Evolutionary conservation across 2,329 filamentous ascomycete genomes (phyloP).

Genomic region (Rosellinia necatrix): DNA sequence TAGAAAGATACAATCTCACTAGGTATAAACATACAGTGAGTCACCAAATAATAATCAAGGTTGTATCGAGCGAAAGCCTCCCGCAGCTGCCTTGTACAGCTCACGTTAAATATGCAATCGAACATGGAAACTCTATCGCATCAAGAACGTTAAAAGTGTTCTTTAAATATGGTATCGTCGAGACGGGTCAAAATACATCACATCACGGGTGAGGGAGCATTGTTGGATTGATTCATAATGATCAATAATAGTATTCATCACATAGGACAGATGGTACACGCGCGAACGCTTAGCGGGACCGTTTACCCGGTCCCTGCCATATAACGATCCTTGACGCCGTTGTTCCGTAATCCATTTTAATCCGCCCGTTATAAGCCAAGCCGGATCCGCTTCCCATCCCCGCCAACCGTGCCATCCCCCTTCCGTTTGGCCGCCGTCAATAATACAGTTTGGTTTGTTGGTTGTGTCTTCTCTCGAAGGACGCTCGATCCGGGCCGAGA

Average conservation of each 20-base stretch:
- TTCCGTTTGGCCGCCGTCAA: slow-evolving; percentile 29
- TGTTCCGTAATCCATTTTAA: slow-evolving; percentile 7
- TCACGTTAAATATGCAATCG: no score
- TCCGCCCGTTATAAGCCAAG: slow-evolving; percentile 30
- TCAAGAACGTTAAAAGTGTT: no score
- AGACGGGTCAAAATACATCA: background rate
- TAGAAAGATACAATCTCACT: no score
- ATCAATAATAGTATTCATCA: background rate
- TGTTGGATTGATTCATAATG: background rate
- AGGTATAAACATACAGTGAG: no score
- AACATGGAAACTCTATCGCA: no score
- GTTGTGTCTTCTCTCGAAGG: slow-evolving; percentile 36
- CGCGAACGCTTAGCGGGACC: background rate
- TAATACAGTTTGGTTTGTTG: slow-evolving; percentile 35
- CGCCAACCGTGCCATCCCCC: slow-evolving; percentile 28
- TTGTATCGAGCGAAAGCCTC: no score
- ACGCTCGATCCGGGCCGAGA: slow-evolving; percentile 36
- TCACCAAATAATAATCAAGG: no score
- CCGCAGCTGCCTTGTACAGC: no score
- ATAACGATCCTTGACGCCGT: slow-evolving; percentile 8
- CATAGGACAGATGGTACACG: background rate
- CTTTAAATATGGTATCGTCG: no score
- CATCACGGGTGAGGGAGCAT: background rate
- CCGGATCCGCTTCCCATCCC: slow-evolving; percentile 31
- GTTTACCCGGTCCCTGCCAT: background rate